Base-by-base conservation (phyloP, 2,329 filamentous ascomycete genomes). In the Fusarium sp. region DNA sequence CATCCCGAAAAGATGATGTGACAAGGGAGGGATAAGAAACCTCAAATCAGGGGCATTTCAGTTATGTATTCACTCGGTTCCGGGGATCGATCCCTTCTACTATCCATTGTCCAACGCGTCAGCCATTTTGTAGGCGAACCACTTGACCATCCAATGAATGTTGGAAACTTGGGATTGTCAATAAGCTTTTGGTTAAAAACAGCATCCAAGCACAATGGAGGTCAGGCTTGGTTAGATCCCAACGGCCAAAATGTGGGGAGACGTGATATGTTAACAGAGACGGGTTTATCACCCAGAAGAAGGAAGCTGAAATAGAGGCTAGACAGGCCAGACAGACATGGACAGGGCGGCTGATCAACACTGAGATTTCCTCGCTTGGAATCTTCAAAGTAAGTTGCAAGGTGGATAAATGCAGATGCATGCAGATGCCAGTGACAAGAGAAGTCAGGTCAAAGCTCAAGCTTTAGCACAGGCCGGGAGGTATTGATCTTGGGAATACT, bases 381-480 rank as follows among this genome's bases (percentile, higher is more conserved):
- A 46, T 46, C 58, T 67, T 58, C 58, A 66, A 63, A 50, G 50
- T 25, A 25, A 25, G 25, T 49, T 49, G 36, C 18, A 20, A 27
- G 67, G 70, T 72, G 70, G 70, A 52, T 52, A 35, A 27, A 46
- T 41, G 47, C 29, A 43, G 51, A 64, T 67, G 58, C 48, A 59
- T 37, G 27, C 10, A 31, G 29, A 47, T 56, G 54, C 60, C 54
- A 58, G 53, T 59, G 59, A 48, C 47, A 57, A 58, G 41, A 50
- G 23, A 42, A 27, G 35, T 42, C 25, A 21, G 35, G 47, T 50
- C 47, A 50, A 50, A 50, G 47, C 46, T 49, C 46, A 49, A 20
- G 33, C 25, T 31, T 35, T 37, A 41, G 42, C 47, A 50, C 47
- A 42, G 45, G 23, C 35, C 37, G 13, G 27, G 13, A 17, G 31